These are phyloP conservation scores for Cylindrotheca fusiformis DNA, from an alignment of 108 stramenopile genomes.

Conservation along the genomic window DNA sequence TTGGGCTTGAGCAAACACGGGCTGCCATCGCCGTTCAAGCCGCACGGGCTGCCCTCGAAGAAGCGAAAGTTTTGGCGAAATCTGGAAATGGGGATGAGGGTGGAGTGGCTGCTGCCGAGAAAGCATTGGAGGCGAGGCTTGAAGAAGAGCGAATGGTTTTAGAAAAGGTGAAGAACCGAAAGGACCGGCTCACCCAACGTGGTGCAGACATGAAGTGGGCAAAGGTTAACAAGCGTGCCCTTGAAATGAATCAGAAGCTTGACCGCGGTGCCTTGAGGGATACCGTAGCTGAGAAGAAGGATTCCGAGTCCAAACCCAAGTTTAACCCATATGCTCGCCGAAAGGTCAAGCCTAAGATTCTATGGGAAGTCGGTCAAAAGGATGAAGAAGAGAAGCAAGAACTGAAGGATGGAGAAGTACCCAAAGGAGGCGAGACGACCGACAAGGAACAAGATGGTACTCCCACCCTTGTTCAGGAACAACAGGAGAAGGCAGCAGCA, in stretches of 20 bases:
- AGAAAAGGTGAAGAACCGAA: conserved; percentile 60
- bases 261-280: conserved; percentile 66
- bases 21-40: conserved; percentile 75
- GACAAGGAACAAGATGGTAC: conserved; percentile 23
- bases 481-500: conserved; percentile 31
- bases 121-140: conserved; percentile 39
- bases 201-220: conserved; percentile 76
- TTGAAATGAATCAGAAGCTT: conserved; percentile 61
- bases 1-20: conserved; percentile 75
- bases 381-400: conserved; percentile 56
- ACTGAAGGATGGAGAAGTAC: conserved; percentile 28
- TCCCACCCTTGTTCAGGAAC: conserved; percentile 39
- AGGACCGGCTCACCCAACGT: conserved; percentile 42
- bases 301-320: conserved; percentile 30
- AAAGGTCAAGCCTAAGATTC: conserved; percentile 85
- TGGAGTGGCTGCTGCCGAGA: conserved; percentile 47
- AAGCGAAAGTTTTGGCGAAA: conserved; percentile 50
- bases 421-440: conserved; percentile 5
- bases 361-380: conserved; percentile 84
- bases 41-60: conserved; percentile 55
- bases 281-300: conserved; percentile 39
- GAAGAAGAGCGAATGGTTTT: conserved; percentile 47
- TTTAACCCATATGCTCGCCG: conserved; percentile 87
- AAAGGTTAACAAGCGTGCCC: conserved; percentile 80
- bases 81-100: conserved; percentile 35